Percentiles rank a stretch among this genome's conserved stretches.
Conservation (phyloP, 208 protist genomes). For the Trypanosoma platydactyli region DNA sequence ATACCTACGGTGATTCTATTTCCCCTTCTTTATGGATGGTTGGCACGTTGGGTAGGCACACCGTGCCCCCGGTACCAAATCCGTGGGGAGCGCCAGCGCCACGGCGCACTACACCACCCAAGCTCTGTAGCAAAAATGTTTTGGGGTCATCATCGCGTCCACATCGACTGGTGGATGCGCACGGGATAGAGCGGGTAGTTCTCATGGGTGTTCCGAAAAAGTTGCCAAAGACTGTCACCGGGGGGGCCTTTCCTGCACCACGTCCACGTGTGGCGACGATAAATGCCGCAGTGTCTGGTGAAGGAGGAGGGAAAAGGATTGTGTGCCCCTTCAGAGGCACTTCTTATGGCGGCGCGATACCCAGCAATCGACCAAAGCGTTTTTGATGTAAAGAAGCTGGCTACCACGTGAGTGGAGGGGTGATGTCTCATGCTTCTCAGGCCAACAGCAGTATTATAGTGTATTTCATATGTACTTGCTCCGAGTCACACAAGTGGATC, state of each 20-base stretch:
- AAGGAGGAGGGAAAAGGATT: neutral
- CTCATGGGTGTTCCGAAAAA: slow-evolving; percentile 10
- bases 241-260: neutral
- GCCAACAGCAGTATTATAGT: no score
- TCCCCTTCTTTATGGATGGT: neutral
- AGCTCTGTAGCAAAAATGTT: neutral
- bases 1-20: no score
- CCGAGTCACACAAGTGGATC: no score
- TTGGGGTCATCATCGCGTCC: neutral
- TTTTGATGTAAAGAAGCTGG: slow-evolving; percentile 3
- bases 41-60: neutral
- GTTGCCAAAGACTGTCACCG: slow-evolving; percentile 7
- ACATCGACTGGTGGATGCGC: slow-evolving; percentile 4
- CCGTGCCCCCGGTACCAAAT: neutral
- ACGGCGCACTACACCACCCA: neutral
- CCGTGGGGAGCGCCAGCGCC: slow-evolving; percentile 2
- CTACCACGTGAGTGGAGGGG: no score
- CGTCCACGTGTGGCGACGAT: neutral
- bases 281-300: neutral
- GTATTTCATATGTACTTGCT: no score
- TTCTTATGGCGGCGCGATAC: neutral
- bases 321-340: neutral
- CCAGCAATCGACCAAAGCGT: slow-evolving; percentile 20
- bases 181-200: slow-evolving; percentile 14
- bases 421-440: no score